Evolutionary conservation across 1,284 basidiomycete species (phyloP).

Genomic region (Malassezia arunalokei): DNA sequence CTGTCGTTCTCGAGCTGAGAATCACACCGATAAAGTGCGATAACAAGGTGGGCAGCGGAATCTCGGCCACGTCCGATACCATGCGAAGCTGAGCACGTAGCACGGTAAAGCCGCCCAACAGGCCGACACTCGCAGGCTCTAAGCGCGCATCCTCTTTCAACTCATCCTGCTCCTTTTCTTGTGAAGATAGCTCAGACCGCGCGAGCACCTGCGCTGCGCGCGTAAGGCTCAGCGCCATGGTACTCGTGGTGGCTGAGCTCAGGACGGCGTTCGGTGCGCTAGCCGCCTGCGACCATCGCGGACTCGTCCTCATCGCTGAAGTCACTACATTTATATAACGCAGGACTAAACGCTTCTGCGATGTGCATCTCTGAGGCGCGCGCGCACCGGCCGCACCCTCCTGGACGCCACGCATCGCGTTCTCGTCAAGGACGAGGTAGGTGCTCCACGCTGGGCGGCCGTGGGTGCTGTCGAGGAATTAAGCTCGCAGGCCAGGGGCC

Average conservation of each 20-base stretch:
- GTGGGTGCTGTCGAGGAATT: slow-evolving; percentile 3
- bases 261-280: slow-evolving; percentile 18
- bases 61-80: slow-evolving; percentile 16
- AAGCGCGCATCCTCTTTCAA: not conserved
- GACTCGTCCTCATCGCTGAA: slow-evolving; percentile 75
- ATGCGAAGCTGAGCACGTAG: slow-evolving; percentile 59
- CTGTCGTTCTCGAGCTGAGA: slow-evolving; percentile 79
- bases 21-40: slow-evolving; percentile 72
- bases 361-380: not conserved
- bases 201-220: slow-evolving; percentile 12
- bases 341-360: slow-evolving; percentile 58
- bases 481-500: not conserved
- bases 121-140: slow-evolving; percentile 28
- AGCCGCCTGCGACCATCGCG: slow-evolving; percentile 26
- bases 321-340: slow-evolving; percentile 85
- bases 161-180: not conserved
- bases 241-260: slow-evolving; percentile 17
- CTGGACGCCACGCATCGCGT: not conserved
- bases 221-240: slow-evolving; percentile 14
- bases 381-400: not conserved
- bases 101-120: slow-evolving; percentile 79
- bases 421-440: not conserved
- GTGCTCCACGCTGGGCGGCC: not conserved
- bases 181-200: not conserved
- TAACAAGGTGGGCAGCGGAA: slow-evolving; percentile 30